Evolutionary conservation across 2,329 filamentous ascomycete species (phyloP).

Genomic region (Ascochyta fabae): DNA sequence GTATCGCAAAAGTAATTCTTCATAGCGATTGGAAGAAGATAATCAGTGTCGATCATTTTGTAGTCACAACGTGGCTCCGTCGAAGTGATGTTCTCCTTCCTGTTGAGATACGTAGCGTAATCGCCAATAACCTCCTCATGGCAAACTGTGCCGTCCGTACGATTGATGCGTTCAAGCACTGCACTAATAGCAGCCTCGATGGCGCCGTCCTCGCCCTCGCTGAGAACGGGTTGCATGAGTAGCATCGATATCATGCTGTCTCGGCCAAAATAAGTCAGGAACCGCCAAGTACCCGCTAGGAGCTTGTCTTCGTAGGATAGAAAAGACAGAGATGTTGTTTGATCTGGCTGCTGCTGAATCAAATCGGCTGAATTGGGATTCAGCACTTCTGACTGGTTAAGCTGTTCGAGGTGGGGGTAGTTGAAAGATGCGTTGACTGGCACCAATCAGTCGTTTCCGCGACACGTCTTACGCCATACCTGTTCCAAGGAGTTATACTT

Average conservation of each 20-base stretch:
- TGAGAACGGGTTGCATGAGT: slow-evolving; percentile 64
- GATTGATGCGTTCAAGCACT: slow-evolving; percentile 67
- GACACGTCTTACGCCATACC: no score
- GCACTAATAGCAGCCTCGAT: slow-evolving; percentile 68
- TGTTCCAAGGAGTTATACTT: neutral
- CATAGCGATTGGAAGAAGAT: slow-evolving; percentile 65
- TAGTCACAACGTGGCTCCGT: slow-evolving; percentile 64
- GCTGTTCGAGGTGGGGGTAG: slow-evolving; percentile 66
- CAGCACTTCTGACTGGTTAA: slow-evolving; percentile 59
- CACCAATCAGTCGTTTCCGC: neutral
- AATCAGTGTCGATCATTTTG: slow-evolving; percentile 69
- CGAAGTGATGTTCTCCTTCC: slow-evolving; percentile 60
- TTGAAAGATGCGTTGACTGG: slow-evolving; percentile 63
- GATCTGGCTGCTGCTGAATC: slow-evolving; percentile 54
- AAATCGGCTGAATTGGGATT: slow-evolving; percentile 56
- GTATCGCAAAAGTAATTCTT: slow-evolving; percentile 64
- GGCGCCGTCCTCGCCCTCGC: slow-evolving; percentile 60
- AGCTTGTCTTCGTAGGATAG: slow-evolving; percentile 69
- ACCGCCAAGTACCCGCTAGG: slow-evolving; percentile 69
- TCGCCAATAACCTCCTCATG: slow-evolving; percentile 72
- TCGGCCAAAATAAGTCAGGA: slow-evolving; percentile 71
- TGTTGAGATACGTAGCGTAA: slow-evolving; percentile 67
- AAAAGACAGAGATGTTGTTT: slow-evolving; percentile 64
- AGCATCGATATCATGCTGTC: slow-evolving; percentile 69
- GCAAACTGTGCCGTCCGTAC: slow-evolving; percentile 65